Base-by-base conservation (phyloP, 805 yeast species). In the Schwanniomyces pseudopolymorphus region DNA sequence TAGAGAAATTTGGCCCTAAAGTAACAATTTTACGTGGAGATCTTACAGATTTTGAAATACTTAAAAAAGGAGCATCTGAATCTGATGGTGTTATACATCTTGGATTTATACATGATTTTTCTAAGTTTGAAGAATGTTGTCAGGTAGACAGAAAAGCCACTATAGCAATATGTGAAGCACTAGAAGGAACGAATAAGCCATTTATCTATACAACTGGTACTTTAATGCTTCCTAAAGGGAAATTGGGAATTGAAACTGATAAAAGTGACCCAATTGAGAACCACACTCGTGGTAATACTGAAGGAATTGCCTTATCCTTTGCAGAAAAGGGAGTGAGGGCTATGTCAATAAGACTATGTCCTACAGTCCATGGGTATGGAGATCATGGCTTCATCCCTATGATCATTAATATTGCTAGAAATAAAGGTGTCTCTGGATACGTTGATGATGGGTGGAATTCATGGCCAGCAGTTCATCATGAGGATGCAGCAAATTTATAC, bases 41-140 rank as follows among this genome's bases (percentile, higher is more conserved):
- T 9, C 48, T 72, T 2, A 48, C 49, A 13, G 63, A 61, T 36
- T 25, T 58, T 2, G 71, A 67, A 0, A 33, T 54, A 2, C 53
- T 73, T 11, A 54, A 45, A 19, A 49, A 59, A 38, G 65, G 55
- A 4, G 64, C 69, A 10, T 21, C 44, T 6, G 56, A 55, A 39
- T 43, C 63, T 7, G 78, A 73, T 44, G 76, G 64, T 7, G 64
- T 66, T 11, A 40, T 69, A n/a, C 76, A 71, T 44, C 47, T 67
- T 35, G 78, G 65, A 1, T 71, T 63, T 49, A 49, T 56, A 22
- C 68, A 66, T 47, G 69, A 69, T 42, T 66, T 61, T 43, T 17
- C 46, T 3, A 50, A 59, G 10, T 53, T 47, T 31, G 52, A 39
- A 2, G 40, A 54, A n/a, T 33, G 57, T 21, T 43, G 50, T 31